Percentiles rank a stretch among this genome's conserved stretches.
Evolutionary conservation across 2,329 filamentous ascomycete species (phyloP).

Genomic region (Trichoderma semiorbis): DNA sequence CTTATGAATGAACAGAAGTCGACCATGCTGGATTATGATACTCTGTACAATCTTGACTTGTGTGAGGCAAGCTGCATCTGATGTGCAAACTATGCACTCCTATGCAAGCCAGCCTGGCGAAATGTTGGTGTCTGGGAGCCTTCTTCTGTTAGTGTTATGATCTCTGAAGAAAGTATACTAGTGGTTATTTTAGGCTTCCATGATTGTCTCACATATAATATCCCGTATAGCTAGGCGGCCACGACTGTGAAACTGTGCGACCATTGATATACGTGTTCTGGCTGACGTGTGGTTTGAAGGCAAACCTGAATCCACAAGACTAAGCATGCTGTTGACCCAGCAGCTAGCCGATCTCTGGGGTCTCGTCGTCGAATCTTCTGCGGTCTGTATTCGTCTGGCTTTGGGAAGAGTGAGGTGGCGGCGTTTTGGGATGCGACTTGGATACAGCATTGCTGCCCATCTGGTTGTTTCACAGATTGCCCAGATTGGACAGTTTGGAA

Average conservation of each 20-base stretch:
- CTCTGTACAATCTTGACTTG: neutral
- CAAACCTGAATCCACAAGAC: neutral
- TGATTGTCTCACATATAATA: slow-evolving; percentile 13
- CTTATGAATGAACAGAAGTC: neutral
- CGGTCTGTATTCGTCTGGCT: neutral
- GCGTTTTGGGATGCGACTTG: neutral
- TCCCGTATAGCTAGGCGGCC: neutral
- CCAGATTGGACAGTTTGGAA: neutral
- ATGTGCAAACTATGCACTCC: neutral
- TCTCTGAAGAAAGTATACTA: neutral
- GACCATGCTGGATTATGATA: neutral
- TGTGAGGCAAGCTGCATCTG: neutral
- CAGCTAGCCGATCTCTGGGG: neutral
- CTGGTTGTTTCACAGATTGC: neutral
- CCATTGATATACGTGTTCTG: neutral
- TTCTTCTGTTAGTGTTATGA: neutral
- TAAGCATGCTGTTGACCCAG: neutral
- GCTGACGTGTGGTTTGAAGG: neutral
- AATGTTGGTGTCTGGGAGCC: neutral
- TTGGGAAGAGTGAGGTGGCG: neutral
- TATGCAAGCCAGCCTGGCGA: neutral
- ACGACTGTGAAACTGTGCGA: slow-evolving; percentile 10
- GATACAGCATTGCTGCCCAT: neutral
- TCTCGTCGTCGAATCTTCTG: neutral
- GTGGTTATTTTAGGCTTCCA: slow-evolving; percentile 14